A percentile compares a stretch with the other conserved stretches of the same genome.
phyloP scores from a whole-genome alignment of 176 grass and related monocot species.

The Coix lacrymajobi region DNA sequence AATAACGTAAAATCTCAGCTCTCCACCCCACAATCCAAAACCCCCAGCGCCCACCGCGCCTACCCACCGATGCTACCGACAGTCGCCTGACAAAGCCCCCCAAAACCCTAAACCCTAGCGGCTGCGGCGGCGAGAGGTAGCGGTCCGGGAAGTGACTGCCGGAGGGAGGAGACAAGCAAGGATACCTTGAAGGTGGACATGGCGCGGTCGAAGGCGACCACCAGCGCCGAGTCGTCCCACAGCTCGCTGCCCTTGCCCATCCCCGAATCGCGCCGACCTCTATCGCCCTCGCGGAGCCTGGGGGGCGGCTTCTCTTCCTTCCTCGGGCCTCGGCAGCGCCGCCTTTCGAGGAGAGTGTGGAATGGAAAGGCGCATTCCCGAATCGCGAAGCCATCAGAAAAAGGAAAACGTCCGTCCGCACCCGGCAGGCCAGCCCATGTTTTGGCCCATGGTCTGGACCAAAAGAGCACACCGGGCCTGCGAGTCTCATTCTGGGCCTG shows the following conservation, averaged over 20 bases:
- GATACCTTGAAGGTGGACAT: constrained; percentile 61
- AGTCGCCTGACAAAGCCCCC: background rate
- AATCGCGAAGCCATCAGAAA: background rate
- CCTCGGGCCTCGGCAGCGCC: background rate
- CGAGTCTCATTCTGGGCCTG: background rate
- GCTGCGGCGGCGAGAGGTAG: background rate
- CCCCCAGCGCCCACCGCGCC: background rate
- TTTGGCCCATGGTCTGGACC: background rate
- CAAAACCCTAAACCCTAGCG: constrained; percentile 32
- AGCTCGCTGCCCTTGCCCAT: constrained; percentile 76
- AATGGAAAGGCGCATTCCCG: background rate
- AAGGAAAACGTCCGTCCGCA: background rate
- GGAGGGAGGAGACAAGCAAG: background rate
- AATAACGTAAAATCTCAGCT: background rate
- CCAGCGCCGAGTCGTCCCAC: constrained; percentile 79
- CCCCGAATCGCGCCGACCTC: background rate
- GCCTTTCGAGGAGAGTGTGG: background rate
- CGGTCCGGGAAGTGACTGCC: background rate
- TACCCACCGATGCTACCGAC: background rate
- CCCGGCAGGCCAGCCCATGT: background rate
- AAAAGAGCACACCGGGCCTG: background rate
- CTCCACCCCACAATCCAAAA: background rate
- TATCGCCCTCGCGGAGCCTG: background rate
- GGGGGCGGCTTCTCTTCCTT: background rate
- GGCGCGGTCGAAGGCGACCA: constrained; percentile 73